Percentiles rank a stretch among this genome's conserved stretches.
Conservation (phyloP, 768 basidiomycete species). For the Auriscalpium vulgare region DNA sequence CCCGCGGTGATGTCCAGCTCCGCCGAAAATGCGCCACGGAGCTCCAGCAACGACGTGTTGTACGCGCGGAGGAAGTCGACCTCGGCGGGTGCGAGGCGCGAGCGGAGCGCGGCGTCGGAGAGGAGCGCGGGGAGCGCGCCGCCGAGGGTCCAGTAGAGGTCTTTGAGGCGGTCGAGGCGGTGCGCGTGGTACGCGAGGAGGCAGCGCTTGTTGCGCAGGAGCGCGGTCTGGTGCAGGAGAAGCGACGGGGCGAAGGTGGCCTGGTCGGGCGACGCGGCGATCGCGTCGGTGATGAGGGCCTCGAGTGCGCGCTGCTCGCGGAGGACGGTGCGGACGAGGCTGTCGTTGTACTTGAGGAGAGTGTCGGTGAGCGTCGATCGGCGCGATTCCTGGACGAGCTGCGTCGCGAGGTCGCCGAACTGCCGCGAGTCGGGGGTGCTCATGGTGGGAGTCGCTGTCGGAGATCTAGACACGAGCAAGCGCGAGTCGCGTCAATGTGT, state of each 20-base stretch:
- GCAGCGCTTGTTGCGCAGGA: slow-evolving; percentile 92
- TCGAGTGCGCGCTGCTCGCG: slow-evolving; percentile 91
- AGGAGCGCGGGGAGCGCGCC: slow-evolving; percentile 84
- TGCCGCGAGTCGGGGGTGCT: slow-evolving; percentile 43
- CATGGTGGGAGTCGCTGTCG: slow-evolving; percentile 18
- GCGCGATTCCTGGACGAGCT: slow-evolving; percentile 81
- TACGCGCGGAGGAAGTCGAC: slow-evolving; percentile 83
- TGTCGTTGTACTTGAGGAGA: slow-evolving; percentile 87
- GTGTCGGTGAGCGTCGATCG: slow-evolving; percentile 79
- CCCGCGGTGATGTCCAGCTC: slow-evolving; percentile 84
- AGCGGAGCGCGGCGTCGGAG: slow-evolving; percentile 54
- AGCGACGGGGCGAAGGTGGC: slow-evolving; percentile 42
- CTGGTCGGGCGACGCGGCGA: slow-evolving; percentile 23
- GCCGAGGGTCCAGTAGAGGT: slow-evolving; percentile 85
- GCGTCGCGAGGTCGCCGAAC: slow-evolving; percentile 79
- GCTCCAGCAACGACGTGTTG: slow-evolving; percentile 72
- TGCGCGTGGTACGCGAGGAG: slow-evolving; percentile 89
- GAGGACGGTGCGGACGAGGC: slow-evolving; percentile 76
- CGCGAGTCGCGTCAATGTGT: too few species aligned
- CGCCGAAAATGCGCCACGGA: slow-evolving; percentile 76
- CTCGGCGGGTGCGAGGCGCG: slow-evolving; percentile 71
- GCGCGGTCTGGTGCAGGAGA: slow-evolving; percentile 82
- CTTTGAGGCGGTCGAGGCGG: slow-evolving; percentile 73
- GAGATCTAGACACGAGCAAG: not conserved
- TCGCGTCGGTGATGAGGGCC: slow-evolving; percentile 33